These are phyloP conservation scores for Thalia dealbata DNA, from an alignment of 176 grass and related monocot genomes.

Conservation along the genomic window DNA sequence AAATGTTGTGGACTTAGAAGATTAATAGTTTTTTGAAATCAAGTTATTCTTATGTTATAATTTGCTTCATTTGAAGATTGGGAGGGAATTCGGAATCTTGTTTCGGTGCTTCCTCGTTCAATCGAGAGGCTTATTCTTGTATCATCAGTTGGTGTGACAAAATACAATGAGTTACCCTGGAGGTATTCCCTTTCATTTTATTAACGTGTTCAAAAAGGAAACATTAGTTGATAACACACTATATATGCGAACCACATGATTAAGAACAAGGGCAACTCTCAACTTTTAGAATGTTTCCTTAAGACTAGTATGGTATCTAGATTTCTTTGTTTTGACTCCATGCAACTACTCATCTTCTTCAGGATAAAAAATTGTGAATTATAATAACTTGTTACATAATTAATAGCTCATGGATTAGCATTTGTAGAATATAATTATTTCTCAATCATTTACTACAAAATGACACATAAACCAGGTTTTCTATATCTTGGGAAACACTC, in stretches of 20 bases:
- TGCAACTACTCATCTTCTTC: background rate
- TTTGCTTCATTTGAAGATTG: conserved; percentile 46
- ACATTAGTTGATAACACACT: background rate
- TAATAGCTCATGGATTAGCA: background rate
- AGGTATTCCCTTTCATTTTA: conserved; percentile 39
- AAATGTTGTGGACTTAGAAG: background rate
- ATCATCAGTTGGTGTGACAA: conserved; percentile 87
- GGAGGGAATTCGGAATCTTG: conserved; percentile 80
- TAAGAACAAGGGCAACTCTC: background rate
- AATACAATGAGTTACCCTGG: conserved; percentile 87
- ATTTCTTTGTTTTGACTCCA: background rate
- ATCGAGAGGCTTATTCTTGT: conserved; percentile 65
- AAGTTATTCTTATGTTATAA: background rate
- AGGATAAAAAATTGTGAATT: background rate
- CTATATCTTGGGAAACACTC: too few relatives aligned
- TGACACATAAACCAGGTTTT: too few relatives aligned
- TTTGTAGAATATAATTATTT: too few relatives aligned
- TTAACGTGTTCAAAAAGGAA: background rate
- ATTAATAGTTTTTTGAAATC: background rate
- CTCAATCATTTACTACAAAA: too few relatives aligned
- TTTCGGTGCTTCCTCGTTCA: conserved; percentile 41
- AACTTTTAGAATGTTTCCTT: background rate
- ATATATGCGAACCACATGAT: background rate
- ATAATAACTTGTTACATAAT: background rate
- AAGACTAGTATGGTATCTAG: background rate